Evolutionary conservation across 1,139 yeast species (phyloP).

Genomic region (Magnusiomyces sp.): DNA sequence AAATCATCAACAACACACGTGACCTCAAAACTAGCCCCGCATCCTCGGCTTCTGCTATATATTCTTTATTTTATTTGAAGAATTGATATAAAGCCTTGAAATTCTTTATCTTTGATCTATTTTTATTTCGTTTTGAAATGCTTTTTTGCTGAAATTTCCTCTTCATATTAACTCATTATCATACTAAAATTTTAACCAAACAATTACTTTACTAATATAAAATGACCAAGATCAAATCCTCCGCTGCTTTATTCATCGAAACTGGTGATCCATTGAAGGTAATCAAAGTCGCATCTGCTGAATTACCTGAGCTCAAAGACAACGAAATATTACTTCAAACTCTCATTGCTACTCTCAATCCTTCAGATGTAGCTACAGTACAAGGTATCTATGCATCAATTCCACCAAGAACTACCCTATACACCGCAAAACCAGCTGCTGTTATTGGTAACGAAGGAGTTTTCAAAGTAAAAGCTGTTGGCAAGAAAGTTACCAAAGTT

Average conservation of each 20-base stretch:
- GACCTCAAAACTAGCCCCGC: too few relatives aligned
- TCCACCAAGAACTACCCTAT: slow-evolving; percentile 49
- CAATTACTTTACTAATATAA: too few relatives aligned
- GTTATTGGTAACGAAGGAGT: slow-evolving; percentile 92
- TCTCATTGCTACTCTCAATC: slow-evolving; percentile 84
- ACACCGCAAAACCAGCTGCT: slow-evolving; percentile 54
- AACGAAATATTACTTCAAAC: slow-evolving; percentile 48
- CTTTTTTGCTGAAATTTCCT: too few relatives aligned
- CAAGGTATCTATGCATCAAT: slow-evolving; percentile 86
- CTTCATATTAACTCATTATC: too few relatives aligned
- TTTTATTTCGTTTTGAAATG: too few relatives aligned
- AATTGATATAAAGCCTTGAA: too few relatives aligned
- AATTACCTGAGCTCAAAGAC: slow-evolving; percentile 25
- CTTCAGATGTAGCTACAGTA: slow-evolving; percentile 81
- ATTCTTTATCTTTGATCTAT: too few relatives aligned
- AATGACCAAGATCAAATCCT: not conserved
- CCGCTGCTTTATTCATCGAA: not conserved
- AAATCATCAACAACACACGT: too few relatives aligned
- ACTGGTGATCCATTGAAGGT: not conserved
- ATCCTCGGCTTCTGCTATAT: too few relatives aligned
- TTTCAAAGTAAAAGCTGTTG: slow-evolving; percentile 69
- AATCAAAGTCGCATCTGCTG: slow-evolving; percentile 13
- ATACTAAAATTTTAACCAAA: too few relatives aligned
- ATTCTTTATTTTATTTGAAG: too few relatives aligned
- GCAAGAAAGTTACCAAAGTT: slow-evolving; percentile 38